Evolutionary conservation across 2,329 filamentous ascomycete genomes (phyloP).

Genomic region (Fusarium chaquense): DNA sequence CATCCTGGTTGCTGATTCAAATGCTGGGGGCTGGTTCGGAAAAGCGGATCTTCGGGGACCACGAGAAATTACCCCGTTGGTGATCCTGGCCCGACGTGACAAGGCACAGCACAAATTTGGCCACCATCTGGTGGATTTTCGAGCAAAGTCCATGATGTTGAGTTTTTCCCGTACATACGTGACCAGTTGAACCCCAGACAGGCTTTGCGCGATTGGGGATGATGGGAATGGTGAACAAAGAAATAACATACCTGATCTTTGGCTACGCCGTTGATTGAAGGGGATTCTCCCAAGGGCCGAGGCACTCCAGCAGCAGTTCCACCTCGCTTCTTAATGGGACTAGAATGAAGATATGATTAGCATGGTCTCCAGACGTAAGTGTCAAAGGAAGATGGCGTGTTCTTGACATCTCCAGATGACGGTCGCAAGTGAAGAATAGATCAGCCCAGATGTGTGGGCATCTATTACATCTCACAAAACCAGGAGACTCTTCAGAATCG

Average conservation of each 20-base stretch:
- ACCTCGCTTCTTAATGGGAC: slow-evolving; percentile 78
- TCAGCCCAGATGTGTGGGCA: slow-evolving; percentile 24
- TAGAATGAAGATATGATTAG: slow-evolving; percentile 55
- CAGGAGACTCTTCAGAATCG: slow-evolving; percentile 7
- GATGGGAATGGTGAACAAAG: not conserved
- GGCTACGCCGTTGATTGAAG: slow-evolving; percentile 67
- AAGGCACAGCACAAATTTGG: slow-evolving; percentile 33
- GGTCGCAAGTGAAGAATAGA: slow-evolving; percentile 2
- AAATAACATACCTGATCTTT: slow-evolving; percentile 63
- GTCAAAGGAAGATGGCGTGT: not conserved
- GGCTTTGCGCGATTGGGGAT: not conserved
- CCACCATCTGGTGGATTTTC: slow-evolving; percentile 32
- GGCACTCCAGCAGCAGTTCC: slow-evolving; percentile 77
- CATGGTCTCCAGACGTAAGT: not conserved
- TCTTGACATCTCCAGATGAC: slow-evolving; percentile 1
- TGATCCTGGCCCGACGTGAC: slow-evolving; percentile 28
- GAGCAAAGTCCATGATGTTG: slow-evolving; percentile 12
- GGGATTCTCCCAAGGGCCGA: slow-evolving; percentile 72
- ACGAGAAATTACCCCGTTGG: slow-evolving; percentile 44
- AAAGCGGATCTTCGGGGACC: slow-evolving; percentile 47
- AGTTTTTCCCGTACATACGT: not conserved
- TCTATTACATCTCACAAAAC: slow-evolving; percentile 31
- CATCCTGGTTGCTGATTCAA: slow-evolving; percentile 28
- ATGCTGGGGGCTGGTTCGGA: slow-evolving; percentile 42
- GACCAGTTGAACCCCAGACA: not conserved